These are phyloP conservation scores for Trichosporon ovoides DNA, from an alignment of 1,284 basidiomycete genomes.

Conservation along the genomic window DNA sequence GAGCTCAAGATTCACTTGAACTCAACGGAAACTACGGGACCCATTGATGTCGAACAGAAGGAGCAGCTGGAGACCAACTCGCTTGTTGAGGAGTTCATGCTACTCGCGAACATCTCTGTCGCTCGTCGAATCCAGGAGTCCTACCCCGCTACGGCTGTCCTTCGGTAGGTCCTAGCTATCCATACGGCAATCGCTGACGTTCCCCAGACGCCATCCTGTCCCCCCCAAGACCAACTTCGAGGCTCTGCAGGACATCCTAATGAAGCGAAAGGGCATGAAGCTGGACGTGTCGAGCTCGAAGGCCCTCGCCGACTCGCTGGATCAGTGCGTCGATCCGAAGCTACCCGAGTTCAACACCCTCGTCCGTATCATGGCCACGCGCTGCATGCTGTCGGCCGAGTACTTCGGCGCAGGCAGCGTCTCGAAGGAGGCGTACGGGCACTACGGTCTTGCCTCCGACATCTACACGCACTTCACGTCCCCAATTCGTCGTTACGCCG, in stretches of 20 bases:
- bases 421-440: constrained; percentile 83
- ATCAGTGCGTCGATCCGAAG: constrained; percentile 72
- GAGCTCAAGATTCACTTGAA: constrained; percentile 97
- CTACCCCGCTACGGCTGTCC: constrained; percentile 91
- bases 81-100: constrained; percentile 98
- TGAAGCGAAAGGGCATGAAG: constrained; percentile 76
- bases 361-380: constrained; percentile 97
- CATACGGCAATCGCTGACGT: neutral
- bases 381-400: constrained; percentile 97
- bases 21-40: constrained; percentile 84
- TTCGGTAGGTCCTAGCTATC: constrained; percentile 57
- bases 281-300: constrained; percentile 89
- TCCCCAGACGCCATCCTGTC: constrained; percentile 74
- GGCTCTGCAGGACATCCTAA: constrained; percentile 85
- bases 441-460: constrained; percentile 91
- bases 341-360: constrained; percentile 93
- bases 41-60: constrained; percentile 97
- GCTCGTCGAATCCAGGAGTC: constrained; percentile 87
- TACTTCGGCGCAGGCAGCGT: constrained; percentile 97
- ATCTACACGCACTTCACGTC: constrained; percentile 99
- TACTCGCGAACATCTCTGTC: constrained; percentile 93
- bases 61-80: constrained; percentile 89
- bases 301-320: constrained; percentile 82
- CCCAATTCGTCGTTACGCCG: constrained; percentile 89
- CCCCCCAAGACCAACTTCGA: constrained; percentile 94